phyloP scores from a whole-genome alignment of 2,329 filamentous ascomycete species.

The Falciphora oryzae region DNA sequence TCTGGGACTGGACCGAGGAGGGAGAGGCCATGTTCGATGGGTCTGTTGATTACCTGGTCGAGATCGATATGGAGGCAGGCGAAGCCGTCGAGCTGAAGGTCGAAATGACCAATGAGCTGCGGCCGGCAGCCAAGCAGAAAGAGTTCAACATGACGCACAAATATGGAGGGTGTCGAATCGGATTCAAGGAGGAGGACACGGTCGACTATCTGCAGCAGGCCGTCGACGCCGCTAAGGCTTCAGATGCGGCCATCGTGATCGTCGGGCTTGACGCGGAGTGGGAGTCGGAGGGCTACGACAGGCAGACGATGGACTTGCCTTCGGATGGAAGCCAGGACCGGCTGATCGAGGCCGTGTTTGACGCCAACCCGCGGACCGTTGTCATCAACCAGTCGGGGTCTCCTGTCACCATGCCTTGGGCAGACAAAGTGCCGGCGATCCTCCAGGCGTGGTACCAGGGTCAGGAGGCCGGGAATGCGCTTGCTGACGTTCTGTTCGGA shows the following conservation, averaged over 20 bases:
- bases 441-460: constrained; percentile 68
- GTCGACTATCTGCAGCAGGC: constrained; percentile 59
- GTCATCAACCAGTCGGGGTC: constrained; percentile 67
- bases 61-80: constrained; percentile 52
- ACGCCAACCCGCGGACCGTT: constrained; percentile 59
- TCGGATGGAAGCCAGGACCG: constrained; percentile 52
- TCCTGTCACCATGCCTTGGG: constrained; percentile 67
- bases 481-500: constrained; percentile 62
- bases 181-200: constrained; percentile 62
- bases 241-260: constrained; percentile 63
- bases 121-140: constrained; percentile 54
- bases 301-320: constrained; percentile 55
- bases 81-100: constrained; percentile 56
- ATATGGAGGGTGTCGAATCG: constrained; percentile 66
- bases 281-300: constrained; percentile 70
- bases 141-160: constrained; percentile 53
- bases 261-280: constrained; percentile 68
- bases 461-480: constrained; percentile 62
- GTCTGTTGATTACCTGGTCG: constrained; percentile 57
- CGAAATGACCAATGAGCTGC: constrained; percentile 62
- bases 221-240: constrained; percentile 52
- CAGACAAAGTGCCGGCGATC: constrained; percentile 55
- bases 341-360: constrained; percentile 55
- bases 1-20: constrained; percentile 65
- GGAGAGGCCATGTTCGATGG: constrained; percentile 68